Evolutionary conservation across 2,329 filamentous ascomycete species (phyloP).

Genomic region (Beauveria sp.): DNA sequence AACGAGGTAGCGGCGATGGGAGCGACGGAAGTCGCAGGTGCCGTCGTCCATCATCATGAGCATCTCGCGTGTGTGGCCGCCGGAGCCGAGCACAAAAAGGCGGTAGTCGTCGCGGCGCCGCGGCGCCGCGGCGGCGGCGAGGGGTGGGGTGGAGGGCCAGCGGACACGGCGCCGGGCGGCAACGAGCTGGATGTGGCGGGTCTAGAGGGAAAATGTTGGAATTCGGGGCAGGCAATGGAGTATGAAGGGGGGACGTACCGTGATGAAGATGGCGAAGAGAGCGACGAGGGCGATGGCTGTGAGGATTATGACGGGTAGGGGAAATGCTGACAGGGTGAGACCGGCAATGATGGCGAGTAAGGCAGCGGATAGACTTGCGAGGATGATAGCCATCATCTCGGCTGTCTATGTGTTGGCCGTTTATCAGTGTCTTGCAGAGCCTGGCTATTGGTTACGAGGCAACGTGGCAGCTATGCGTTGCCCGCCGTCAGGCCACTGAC

Average conservation of each 20-base stretch:
- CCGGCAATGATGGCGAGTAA: background rate
- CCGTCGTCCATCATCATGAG: constrained; percentile 66
- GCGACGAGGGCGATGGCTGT: constrained; percentile 16
- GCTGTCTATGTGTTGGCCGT: background rate
- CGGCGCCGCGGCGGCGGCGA: background rate
- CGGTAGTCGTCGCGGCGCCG: constrained; percentile 40
- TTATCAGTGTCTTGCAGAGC: background rate
- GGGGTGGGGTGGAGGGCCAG: constrained; percentile 4
- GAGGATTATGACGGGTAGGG: constrained; percentile 11
- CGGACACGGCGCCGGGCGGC: constrained; percentile 15
- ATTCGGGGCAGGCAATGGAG: too few species aligned
- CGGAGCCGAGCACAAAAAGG: constrained; percentile 80
- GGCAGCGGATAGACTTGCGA: background rate
- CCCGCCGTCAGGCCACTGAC: background rate
- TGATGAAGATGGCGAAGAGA: constrained; percentile 21
- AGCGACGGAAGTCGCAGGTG: constrained; percentile 39
- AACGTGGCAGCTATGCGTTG: background rate
- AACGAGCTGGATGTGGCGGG: constrained; percentile 24
- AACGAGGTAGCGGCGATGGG: constrained; percentile 75
- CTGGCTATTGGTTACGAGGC: background rate
- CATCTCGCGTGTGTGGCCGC: constrained; percentile 95
- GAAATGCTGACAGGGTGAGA: constrained; percentile 7
- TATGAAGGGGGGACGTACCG: constrained; percentile 18
- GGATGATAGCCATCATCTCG: background rate
- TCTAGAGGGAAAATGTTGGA: constrained; percentile 15